Evolutionary conservation across 176 grass and related monocot genomes (phyloP), one percentile per base, ranked within the genome.

Genomic region (Saccharum officinarum): DNA sequence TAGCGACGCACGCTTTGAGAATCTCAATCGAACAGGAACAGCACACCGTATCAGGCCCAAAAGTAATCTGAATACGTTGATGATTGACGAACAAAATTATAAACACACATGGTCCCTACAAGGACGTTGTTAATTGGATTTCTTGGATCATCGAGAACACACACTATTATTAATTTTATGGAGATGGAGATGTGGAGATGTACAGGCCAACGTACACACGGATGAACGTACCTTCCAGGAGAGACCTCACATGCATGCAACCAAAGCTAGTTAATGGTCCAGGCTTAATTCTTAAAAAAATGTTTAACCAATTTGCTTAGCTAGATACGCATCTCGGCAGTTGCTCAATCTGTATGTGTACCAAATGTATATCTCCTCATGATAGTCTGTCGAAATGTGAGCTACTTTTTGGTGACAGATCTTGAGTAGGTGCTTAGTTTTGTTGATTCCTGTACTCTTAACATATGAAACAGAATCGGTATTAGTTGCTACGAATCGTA

Each of bases 291-390:
- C 39, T 33, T 25, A 8, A 50, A 74, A 33, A 83, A 69, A 46
- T 14, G 54, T 37, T 41, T 81, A 75, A 84, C 55, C 75, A 72
- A 55, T 86, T 73, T 90, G 44, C 67, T 79, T 90, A 79, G 84
- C 82, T 90, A 83, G 88, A 86, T 90, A 90, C 88, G 84, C 67
- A 90, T 90, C 73, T 78, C 22, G 67, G 78, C 57, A 57, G 38
- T 74, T 67, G 84, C 59, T 83, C 74, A 45, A 82, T 90, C 73
- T 90, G 79, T 36, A 82, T 62, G 15, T 74, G 46, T 59, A 82
- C 47, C 62, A 69, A 47, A 87, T 76, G 50, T 49, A 77, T 82
- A 82, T 82, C 34, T 76, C 54, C 72, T 82, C 49, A 57, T 36
- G 79, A 82, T 90, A 80, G 20, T 25, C 67, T 86, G 88, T 90